Base-by-base conservation (phyloP, 441 rosid genomes). In the Pelargonium cotyledonis region DNA sequence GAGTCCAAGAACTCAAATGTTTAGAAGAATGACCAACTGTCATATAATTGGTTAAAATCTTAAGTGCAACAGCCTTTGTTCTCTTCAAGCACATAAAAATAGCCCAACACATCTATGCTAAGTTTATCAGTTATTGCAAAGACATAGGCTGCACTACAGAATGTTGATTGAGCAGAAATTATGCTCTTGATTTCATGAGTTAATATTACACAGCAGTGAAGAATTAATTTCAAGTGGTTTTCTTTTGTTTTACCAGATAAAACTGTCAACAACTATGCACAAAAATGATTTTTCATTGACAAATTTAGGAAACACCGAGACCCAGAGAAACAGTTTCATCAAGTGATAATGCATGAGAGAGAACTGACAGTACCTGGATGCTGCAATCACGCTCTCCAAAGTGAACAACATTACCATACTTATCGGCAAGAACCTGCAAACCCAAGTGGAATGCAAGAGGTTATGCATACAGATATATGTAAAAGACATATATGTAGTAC, bases 331-430 rank as follows among this genome's bases (percentile, higher is more conserved):
- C 10, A 61, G 16, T 31, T 63, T 51, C 64, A 16, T 18, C 16
- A 44, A 58, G 18, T 49, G 7, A n/a, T 14, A 10, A 8, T 8
- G 14, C 51, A 41, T 41, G 23, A 70, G 61, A 49, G 49, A 70
- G 35, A 8, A 31, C 53, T 58, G 63, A 72, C 18, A 67, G 55
- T 85, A 93, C 98, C 96, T 93, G 98, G 76, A 93, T 93, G 80
- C 97, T 93, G 85, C 98, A 93, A 85, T 93, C 98, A 70, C 98
- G 96, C 85, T 93, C 98, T 72, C 98, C 97, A 73, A 88, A 93
- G 80, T 93, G 98, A 77, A 93, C 95, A 76, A 91, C 98, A 74
- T 93, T 91, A 62, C 98, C 97, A 75, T 79, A 83, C 78, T 93
- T 89, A 85, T 93, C 98, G 16, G 98, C 92, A 72, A 91, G 94